phyloP scores from a whole-genome alignment of 306 rosid genomes.

The Fragaria vesca region DNA sequence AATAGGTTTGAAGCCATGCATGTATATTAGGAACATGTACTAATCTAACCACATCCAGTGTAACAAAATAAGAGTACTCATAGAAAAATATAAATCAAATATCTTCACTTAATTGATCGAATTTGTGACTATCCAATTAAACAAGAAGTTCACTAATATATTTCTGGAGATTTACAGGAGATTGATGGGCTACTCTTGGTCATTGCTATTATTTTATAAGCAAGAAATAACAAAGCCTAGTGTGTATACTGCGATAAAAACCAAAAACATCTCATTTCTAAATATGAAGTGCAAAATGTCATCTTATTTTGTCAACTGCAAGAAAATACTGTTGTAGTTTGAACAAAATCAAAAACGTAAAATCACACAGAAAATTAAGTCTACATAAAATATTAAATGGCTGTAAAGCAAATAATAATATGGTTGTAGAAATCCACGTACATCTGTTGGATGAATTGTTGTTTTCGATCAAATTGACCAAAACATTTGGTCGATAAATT shows the following conservation, averaged over 20 bases:
- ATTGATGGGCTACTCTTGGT: not conserved
- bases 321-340: not conserved
- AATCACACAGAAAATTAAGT: not conserved
- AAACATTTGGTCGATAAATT: not conserved
- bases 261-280: not conserved
- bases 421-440: not conserved
- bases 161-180: not conserved
- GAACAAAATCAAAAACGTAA: not conserved
- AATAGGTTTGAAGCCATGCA: not conserved
- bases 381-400: not conserved
- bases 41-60: not conserved
- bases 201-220: not conserved
- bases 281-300: not conserved
- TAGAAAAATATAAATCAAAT: not conserved
- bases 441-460: not conserved
- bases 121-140: not conserved
- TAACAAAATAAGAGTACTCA: not conserved
- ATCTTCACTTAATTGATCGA: not conserved
- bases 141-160: not conserved
- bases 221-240: not conserved
- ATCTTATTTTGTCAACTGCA: conserved; percentile 4
- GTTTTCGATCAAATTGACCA: not conserved
- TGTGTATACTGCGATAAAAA: not conserved
- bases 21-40: not conserved
- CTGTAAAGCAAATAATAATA: not conserved